Conservation (phyloP, 176 grass and related monocot genomes). For the Metroxylon sagu region DNA sequence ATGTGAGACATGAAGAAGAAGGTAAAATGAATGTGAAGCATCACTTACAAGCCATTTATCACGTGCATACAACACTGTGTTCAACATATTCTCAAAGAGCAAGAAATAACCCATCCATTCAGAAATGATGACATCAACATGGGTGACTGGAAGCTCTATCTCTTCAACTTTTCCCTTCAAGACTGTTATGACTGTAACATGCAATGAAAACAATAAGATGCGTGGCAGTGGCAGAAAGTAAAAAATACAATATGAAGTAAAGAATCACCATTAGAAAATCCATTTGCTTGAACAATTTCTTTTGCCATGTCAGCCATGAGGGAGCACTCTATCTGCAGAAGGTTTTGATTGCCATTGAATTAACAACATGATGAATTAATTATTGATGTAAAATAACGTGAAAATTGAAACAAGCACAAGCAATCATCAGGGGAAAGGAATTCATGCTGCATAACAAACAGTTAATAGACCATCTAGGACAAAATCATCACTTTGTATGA, state of each 20-base stretch:
- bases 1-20: not conserved
- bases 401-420: too few species aligned
- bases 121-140: conserved; percentile 89
- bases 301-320: conserved; percentile 97
- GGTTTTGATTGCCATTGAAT: not conserved
- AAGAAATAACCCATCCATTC: conserved; percentile 99
- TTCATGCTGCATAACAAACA: too few species aligned
- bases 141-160: conserved; percentile 79
- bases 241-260: conserved; percentile 4
- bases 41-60: conserved; percentile 99
- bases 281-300: conserved; percentile 84
- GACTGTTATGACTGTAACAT: conserved; percentile 69
- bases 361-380: too few species aligned
- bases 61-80: conserved; percentile 93
- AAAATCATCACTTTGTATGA: too few species aligned
- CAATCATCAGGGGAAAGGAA: too few species aligned
- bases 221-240: not conserved
- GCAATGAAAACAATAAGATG: conserved; percentile 1
- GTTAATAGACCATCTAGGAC: too few species aligned
- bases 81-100: conserved; percentile 96
- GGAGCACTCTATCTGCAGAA: conserved; percentile 87
- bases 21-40: not conserved
- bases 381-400: too few species aligned
- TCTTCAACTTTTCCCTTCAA: conserved; percentile 97
- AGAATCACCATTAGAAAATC: conserved; percentile 63